These are phyloP conservation scores for Handroanthus guayacan DNA, from an alignment of 257 asterid species.

Conservation along the genomic window DNA sequence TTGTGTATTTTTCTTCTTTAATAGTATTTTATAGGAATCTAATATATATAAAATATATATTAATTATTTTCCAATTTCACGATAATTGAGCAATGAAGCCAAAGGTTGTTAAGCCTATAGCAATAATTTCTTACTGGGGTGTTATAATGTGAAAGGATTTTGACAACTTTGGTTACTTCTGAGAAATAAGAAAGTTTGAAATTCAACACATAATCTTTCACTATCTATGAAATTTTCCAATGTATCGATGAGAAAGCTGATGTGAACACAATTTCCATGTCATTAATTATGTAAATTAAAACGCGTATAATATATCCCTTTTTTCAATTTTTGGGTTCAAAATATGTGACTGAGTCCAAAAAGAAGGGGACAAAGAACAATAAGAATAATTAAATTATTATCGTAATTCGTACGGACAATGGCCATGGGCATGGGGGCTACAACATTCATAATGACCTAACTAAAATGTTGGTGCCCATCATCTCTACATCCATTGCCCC, in stretches of 20 bases:
- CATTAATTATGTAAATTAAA: not conserved
- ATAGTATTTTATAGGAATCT: no score
- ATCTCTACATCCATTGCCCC: no score
- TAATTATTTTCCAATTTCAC: no score
- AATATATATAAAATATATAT: no score
- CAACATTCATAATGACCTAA: no score
- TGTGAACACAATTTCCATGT: not conserved
- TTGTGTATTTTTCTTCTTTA: no score
- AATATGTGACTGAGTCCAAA: slow-evolving; percentile 29
- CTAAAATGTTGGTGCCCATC: not conserved
- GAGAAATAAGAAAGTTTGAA: no score
- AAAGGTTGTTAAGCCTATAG: not conserved
- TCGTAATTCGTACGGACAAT: not conserved
- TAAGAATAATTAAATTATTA: not conserved
- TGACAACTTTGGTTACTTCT: not conserved
- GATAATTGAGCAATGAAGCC: not conserved
- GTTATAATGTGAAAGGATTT: no score
- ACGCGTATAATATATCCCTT: slow-evolving; percentile 15
- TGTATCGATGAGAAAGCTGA: not conserved
- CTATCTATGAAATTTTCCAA: not conserved
- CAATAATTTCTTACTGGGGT: not conserved
- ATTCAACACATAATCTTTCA: no score
- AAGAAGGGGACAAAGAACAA: not conserved
- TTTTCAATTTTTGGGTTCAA: not conserved
- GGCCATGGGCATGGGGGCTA: no score